These are phyloP conservation scores for Leccinum pellstonianum DNA, from an alignment of 768 basidiomycete species.

Conservation along the genomic window DNA sequence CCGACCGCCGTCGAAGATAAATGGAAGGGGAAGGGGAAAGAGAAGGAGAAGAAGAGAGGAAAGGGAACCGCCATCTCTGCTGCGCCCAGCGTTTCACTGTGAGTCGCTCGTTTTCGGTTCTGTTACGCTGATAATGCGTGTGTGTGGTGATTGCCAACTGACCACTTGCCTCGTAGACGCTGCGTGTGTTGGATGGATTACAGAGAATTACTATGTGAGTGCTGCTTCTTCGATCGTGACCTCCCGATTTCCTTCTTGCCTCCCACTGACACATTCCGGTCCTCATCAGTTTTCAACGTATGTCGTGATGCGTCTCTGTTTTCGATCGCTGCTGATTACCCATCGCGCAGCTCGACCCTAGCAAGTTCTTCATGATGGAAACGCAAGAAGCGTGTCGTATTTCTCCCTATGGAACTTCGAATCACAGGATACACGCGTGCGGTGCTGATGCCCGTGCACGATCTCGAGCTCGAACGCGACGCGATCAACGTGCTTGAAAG, in stretches of 20 bases:
- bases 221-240: background rate
- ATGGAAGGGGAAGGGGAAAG: conserved; percentile 16
- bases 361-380: conserved; percentile 31
- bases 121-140: too few relatives aligned
- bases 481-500: conserved; percentile 19
- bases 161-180: conserved; percentile 36
- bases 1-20: conserved; percentile 2
- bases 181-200: conserved; percentile 62
- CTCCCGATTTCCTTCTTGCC: background rate
- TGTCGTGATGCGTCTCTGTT: background rate
- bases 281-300: conserved; percentile 24
- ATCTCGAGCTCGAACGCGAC: background rate
- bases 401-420: conserved; percentile 45
- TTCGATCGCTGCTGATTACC: background rate
- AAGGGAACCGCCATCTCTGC: background rate
- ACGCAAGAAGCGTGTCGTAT: conserved; percentile 50
- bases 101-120: conserved; percentile 17
- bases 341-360: conserved; percentile 20
- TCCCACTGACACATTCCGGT: background rate
- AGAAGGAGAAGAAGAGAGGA: background rate
- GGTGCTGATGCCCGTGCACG: conserved; percentile 21
- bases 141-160: background rate
- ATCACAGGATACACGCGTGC: conserved; percentile 38
- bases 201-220: conserved; percentile 50
- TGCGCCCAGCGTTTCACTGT: conserved; percentile 23